These are phyloP conservation scores for Microcera coccophila DNA, from an alignment of 2,329 filamentous ascomycete genomes.

Conservation along the genomic window DNA sequence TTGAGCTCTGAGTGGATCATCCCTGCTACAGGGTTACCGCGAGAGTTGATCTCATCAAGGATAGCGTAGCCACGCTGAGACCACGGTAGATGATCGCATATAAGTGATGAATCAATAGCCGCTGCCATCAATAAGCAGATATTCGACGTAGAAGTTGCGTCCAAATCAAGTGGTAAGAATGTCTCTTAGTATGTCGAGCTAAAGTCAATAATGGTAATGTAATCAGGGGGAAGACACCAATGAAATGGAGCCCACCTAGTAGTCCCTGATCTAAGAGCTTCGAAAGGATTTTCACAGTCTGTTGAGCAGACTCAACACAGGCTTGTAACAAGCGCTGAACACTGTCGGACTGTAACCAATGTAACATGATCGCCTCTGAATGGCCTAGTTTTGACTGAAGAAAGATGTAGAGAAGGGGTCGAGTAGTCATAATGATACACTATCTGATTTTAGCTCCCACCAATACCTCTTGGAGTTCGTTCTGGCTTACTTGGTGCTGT, in stretches of 20 bases:
- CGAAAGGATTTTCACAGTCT: slow-evolving; percentile 10
- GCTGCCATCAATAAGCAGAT: not conserved
- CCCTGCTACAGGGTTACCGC: not conserved
- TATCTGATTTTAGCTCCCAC: not conserved
- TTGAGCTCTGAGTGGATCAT: not conserved
- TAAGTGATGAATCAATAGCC: not conserved
- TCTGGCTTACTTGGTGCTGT: slow-evolving; percentile 16
- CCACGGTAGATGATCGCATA: not conserved
- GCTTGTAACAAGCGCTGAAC: slow-evolving; percentile 9
- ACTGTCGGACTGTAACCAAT: slow-evolving; percentile 10
- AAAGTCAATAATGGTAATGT: not conserved
- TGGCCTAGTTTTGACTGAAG: slow-evolving; percentile 18
- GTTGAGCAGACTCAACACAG: slow-evolving; percentile 13
- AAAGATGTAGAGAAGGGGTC: slow-evolving; percentile 18
- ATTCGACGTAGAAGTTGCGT: not conserved
- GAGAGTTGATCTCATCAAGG: not conserved
- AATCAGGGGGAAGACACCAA: not conserved
- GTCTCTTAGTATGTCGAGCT: not conserved
- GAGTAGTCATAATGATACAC: slow-evolving; percentile 20
- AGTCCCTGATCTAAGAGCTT: not conserved
- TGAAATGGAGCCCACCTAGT: not conserved
- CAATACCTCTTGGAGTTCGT: rapidly evolving
- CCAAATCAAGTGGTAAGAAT: not conserved
- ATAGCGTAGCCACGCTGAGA: not conserved
- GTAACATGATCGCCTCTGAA: slow-evolving; percentile 16